Percentiles rank a stretch among this genome's conserved stretches.
Evolutionary conservation across 2,329 filamentous ascomycete species (phyloP).

Genomic region (Pseudogymnoascus sp.): DNA sequence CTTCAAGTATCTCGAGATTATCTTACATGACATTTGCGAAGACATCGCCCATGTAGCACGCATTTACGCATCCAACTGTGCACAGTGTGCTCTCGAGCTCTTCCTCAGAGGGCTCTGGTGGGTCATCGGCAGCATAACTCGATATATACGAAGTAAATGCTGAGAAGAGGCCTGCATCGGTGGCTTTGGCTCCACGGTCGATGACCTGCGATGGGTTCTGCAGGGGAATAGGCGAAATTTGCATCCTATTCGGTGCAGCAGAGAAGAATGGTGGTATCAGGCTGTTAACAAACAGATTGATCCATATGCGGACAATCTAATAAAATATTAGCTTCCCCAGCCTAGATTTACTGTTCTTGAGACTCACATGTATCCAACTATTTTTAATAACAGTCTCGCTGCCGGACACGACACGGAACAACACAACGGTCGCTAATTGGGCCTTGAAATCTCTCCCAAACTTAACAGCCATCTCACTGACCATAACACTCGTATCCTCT

Average conservation of each 20-base stretch:
- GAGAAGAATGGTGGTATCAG: conserved; percentile 74
- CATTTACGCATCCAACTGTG: conserved; percentile 87
- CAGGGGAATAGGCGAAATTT: conserved; percentile 73
- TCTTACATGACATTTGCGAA: conserved; percentile 72
- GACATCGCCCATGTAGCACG: conserved; percentile 75
- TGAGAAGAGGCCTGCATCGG: conserved; percentile 80
- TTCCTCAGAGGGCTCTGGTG: conserved; percentile 92
- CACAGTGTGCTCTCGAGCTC: conserved; percentile 93
- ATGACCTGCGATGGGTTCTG: conserved; percentile 89
- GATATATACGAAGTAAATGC: conserved; percentile 94
- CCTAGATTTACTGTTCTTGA: conserved; percentile 9
- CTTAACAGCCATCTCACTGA: conserved; percentile 93
- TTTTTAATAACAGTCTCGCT: conserved; percentile 69
- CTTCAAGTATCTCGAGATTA: conserved; percentile 13
- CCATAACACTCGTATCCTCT: conserved; percentile 90
- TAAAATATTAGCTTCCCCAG: conserved; percentile 30
- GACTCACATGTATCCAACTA: conserved; percentile 69
- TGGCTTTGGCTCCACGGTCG: conserved; percentile 69
- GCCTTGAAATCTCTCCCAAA: conserved; percentile 90
- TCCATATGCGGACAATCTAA: conserved; percentile 81
- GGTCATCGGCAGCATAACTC: conserved; percentile 97
- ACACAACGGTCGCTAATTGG: conserved; percentile 85
- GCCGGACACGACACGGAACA: conserved; percentile 83
- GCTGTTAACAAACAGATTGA: conserved; percentile 94
- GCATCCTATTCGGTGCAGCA: conserved; percentile 52